A percentile compares a stretch with the other conserved stretches of the same genome.
Evolutionary conservation across 2,329 filamentous ascomycete species (phyloP).

Genomic region (Ascochyta fabae): DNA sequence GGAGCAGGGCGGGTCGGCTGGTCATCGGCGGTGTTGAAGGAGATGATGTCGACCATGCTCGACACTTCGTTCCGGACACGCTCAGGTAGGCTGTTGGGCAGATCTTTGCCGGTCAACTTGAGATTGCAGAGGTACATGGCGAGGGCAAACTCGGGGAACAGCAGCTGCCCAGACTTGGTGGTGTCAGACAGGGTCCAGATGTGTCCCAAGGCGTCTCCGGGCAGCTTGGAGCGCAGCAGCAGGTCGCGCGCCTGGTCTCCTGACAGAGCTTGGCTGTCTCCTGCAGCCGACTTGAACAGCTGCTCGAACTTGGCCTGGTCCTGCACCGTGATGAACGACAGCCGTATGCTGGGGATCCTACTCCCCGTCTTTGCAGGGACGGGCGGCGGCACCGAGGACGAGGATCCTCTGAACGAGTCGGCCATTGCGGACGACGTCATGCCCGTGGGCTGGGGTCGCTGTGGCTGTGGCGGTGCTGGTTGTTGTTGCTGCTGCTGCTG

Average conservation of each 20-base stretch:
- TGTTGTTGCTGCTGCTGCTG: conserved; percentile 63
- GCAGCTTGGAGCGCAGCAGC: conserved; percentile 83
- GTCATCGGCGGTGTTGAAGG: conserved; percentile 86
- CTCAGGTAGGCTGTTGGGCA: conserved; percentile 79
- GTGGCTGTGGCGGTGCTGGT: conserved; percentile 56
- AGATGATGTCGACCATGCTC: conserved; percentile 99
- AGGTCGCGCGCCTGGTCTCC: conserved; percentile 92
- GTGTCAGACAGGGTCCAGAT: conserved; percentile 97
- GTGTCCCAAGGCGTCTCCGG: conserved; percentile 85
- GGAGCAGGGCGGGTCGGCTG: conserved; percentile 57
- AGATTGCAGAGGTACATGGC: conserved; percentile 99
- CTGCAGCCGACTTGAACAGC: conserved; percentile 93
- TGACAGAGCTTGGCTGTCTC: conserved; percentile 82
- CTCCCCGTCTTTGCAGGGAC: conserved; percentile 69
- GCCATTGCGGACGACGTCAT: conserved; percentile 71
- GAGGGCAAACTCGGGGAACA: conserved; percentile 96
- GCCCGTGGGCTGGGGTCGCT: conserved; percentile 61
- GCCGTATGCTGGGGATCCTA: conserved; percentile 90
- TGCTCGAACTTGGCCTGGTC: conserved; percentile 98
- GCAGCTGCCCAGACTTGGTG: conserved; percentile 91
- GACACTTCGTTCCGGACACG: conserved; percentile 95
- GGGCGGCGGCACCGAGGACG: conserved; percentile 59
- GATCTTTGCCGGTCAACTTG: conserved; percentile 82
- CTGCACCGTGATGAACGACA: conserved; percentile 94
- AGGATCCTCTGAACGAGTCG: conserved; percentile 62